Conservation (phyloP, 345 rosid species). For the Conringia planisiliqua region DNA sequence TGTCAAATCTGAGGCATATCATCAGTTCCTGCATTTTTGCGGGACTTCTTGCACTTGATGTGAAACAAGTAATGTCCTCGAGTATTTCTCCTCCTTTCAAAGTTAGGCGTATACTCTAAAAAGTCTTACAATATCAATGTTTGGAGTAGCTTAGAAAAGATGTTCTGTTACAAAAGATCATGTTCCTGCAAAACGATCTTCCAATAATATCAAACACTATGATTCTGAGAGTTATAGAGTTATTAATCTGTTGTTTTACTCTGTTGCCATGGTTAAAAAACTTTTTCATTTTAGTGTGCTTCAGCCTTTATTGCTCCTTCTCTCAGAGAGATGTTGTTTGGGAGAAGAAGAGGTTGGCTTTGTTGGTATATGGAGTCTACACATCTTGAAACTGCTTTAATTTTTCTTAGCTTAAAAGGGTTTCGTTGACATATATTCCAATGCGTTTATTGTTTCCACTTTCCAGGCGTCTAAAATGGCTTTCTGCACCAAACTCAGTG, state of each 20-base stretch:
- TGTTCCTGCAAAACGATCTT: neutral
- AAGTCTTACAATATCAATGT: neutral
- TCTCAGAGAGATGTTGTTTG: no score
- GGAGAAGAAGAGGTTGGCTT: neutral
- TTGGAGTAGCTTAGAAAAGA: neutral
- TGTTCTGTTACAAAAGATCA: neutral
- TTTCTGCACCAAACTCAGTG: constrained; percentile 39
- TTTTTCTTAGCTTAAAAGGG: neutral
- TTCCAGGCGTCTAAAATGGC: constrained; percentile 49
- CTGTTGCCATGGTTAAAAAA: no score
- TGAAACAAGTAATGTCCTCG: neutral
- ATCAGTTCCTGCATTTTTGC: neutral
- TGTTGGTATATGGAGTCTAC: neutral
- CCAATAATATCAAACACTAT: neutral
- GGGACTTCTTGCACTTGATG: neutral
- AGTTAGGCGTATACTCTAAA: neutral
- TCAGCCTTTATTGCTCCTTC: no score
- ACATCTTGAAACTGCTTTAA: neutral
- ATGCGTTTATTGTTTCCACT: neutral
- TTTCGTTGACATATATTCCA: neutral
- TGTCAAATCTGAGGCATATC: no score
- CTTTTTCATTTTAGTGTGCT: no score
- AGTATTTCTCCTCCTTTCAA: neutral
- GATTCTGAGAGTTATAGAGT: no score
- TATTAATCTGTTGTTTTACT: no score